These are phyloP conservation scores for Penicillium sp. DNA, from an alignment of 2,329 filamentous ascomycete species.

Conservation along the genomic window DNA sequence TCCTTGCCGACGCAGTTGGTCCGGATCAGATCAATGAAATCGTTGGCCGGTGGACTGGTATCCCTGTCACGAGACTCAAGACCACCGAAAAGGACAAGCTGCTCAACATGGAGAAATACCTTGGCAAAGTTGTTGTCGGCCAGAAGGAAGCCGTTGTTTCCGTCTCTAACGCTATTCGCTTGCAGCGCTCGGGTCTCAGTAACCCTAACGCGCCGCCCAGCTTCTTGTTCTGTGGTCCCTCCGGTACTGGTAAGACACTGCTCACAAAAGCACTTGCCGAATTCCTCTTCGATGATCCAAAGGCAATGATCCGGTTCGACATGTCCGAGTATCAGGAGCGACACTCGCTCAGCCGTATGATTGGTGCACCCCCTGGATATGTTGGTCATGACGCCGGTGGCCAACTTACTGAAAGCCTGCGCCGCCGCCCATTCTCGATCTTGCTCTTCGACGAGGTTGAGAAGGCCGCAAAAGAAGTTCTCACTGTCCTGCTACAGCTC, in stretches of 20 bases:
- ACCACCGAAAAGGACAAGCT: slow-evolving; percentile 98
- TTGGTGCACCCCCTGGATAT: slow-evolving; percentile 93
- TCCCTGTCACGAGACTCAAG: slow-evolving; percentile 88
- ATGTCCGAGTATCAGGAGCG: slow-evolving; percentile 99
- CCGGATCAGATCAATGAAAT: slow-evolving; percentile 99
- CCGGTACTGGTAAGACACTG: slow-evolving; percentile 95
- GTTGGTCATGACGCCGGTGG: slow-evolving; percentile 95
- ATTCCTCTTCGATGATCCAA: slow-evolving; percentile 95
- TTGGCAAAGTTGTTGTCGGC: slow-evolving; percentile 81
- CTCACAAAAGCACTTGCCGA: slow-evolving; percentile 96
- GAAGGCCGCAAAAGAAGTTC: slow-evolving; percentile 95
- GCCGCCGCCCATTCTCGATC: slow-evolving; percentile 94
- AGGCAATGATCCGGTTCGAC: slow-evolving; percentile 97
- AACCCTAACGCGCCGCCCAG: slow-evolving; percentile 97
- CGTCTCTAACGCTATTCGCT: slow-evolving; percentile 91
- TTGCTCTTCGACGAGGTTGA: slow-evolving; percentile 97
- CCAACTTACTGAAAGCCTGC: slow-evolving; percentile 90
- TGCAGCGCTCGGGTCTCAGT: slow-evolving; percentile 88
- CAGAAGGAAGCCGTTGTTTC: slow-evolving; percentile 91
- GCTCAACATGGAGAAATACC: slow-evolving; percentile 89
- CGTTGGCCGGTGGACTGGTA: slow-evolving; percentile 95
- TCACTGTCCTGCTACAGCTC: slow-evolving; percentile 96
- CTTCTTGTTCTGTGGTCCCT: slow-evolving; percentile 98
- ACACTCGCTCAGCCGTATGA: slow-evolving; percentile 93
- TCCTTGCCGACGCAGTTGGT: slow-evolving; percentile 90